Conservation (phyloP, 2,329 filamentous ascomycete genomes). For the Trichoderma sp. region DNA sequence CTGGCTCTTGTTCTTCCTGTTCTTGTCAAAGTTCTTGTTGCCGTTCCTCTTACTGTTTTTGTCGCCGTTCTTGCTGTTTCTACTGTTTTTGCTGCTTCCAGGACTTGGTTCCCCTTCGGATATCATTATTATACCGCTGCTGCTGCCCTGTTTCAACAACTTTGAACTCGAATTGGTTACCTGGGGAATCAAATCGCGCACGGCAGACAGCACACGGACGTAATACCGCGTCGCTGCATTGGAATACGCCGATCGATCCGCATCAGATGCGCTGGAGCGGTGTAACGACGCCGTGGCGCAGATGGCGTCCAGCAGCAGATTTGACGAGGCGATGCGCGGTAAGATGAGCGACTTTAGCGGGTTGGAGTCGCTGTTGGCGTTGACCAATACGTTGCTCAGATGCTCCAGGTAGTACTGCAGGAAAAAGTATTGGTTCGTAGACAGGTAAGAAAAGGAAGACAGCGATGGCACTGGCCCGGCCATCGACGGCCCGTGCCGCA, state of each 20-base stretch:
- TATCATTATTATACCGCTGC: background rate
- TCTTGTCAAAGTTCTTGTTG: background rate
- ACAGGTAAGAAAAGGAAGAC: conserved; percentile 25
- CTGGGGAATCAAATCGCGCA: conserved; percentile 17
- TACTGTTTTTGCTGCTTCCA: background rate
- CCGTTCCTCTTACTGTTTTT: background rate
- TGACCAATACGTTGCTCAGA: conserved; percentile 20
- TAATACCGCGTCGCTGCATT: conserved; percentile 22
- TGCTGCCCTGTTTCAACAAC: background rate
- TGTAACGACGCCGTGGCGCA: conserved; percentile 15
- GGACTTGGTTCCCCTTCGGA: background rate
- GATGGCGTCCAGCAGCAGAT: conserved; percentile 23
- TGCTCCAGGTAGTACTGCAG: conserved; percentile 25
- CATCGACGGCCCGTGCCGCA: conserved; percentile 4
- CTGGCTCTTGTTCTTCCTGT: background rate
- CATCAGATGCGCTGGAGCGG: background rate
- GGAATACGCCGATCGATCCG: conserved; percentile 1
- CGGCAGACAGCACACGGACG: conserved; percentile 18
- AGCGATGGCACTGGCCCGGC: background rate
- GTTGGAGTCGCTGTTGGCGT: conserved; percentile 21
- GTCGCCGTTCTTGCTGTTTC: background rate
- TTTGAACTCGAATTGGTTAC: background rate
- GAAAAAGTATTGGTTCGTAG: conserved; percentile 21
- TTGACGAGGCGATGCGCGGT: conserved; percentile 19
- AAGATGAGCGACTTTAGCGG: conserved; percentile 19